A percentile compares a stretch with the other conserved stretches of the same genome.
Evolutionary conservation across 257 asterid genomes (phyloP).

Genomic region (Thymus quinquecostatus): DNA sequence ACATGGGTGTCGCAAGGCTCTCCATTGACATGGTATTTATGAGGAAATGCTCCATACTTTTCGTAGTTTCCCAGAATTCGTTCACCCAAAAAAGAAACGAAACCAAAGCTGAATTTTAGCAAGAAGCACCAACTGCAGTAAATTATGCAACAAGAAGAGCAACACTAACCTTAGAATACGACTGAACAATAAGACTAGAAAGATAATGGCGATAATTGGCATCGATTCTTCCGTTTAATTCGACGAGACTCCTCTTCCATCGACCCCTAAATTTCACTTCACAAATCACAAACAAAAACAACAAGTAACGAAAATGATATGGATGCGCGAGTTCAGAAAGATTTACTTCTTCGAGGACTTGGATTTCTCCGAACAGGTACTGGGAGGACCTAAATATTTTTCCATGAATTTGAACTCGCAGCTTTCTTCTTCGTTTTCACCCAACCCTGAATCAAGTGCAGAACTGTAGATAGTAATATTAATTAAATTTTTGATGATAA

Average conservation of each 20-base stretch:
- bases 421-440: no score
- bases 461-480: no score
- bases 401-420: conserved; percentile 49
- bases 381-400: conserved; percentile 47
- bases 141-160: not conserved
- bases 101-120: not conserved
- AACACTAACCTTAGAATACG: conserved; percentile 67
- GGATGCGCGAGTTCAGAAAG: not conserved
- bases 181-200: conserved; percentile 54
- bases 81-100: not conserved
- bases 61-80: conserved; percentile 13
- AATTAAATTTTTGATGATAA: no score
- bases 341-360: conserved; percentile 49
- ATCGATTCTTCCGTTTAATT: conserved; percentile 70
- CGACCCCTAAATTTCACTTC: conserved; percentile 46
- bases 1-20: conserved; percentile 81
- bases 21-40: conserved; percentile 66
- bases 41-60: conserved; percentile 72
- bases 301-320: not conserved
- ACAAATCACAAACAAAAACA: not conserved
- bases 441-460: no score
- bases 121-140: conserved; percentile 2
- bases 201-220: conserved; percentile 59
- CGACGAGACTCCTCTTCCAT: conserved; percentile 71
- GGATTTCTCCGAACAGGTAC: conserved; percentile 41